Evolutionary conservation across 2,329 filamentous ascomycete species (phyloP), one percentile per base, ranked within the genome.

Genomic region (Pochonia chlamydosporia): DNA sequence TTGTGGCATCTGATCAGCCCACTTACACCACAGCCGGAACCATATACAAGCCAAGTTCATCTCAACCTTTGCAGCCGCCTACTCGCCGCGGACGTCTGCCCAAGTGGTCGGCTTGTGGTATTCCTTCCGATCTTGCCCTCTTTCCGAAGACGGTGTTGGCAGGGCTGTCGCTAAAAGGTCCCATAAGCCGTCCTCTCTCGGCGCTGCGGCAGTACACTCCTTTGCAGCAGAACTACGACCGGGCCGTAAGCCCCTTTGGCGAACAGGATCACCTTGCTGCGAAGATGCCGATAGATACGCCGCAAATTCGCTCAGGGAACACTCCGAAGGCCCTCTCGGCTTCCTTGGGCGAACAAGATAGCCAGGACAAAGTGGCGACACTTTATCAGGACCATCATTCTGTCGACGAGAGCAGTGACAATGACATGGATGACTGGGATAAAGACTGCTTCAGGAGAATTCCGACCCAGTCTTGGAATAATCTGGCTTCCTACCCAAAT

Each of bases 21-120:
- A 72, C 69, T 39, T 80, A 78, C 56, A 79, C 75, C 14, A 79
- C 76, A 7, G 76, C 76, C 20, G 76, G 76, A n/a, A 78, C 76
- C 4, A 65, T 77, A 40, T 79, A 76, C 61, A 75, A 76, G 28
- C 74, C 75, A 3, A 67, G 66, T 49, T 61, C 66, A 13, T 59
- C 66, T 13, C 65, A 69, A 36, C 72, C 73, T 13, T 63, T 79
- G 23, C 75, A 78, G 51, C 69, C 76, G 39, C 76, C 76, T 26
- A 61, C 71, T 48, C 73, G 76, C 46, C 72, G 75, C 52, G 72
- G 73, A 14, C 72, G 76, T 44, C 65, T 68, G 28, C 55, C 68
- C 53, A 74, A 73, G 59, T 71, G 65, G 63, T 53, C 56, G 58
- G 57, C 62, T 13, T 54, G 55, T 25, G 43, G 49, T 36, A 28